These are phyloP conservation scores for Dipteronia sinensis DNA, from an alignment of 345 rosid species.

Conservation along the genomic window DNA sequence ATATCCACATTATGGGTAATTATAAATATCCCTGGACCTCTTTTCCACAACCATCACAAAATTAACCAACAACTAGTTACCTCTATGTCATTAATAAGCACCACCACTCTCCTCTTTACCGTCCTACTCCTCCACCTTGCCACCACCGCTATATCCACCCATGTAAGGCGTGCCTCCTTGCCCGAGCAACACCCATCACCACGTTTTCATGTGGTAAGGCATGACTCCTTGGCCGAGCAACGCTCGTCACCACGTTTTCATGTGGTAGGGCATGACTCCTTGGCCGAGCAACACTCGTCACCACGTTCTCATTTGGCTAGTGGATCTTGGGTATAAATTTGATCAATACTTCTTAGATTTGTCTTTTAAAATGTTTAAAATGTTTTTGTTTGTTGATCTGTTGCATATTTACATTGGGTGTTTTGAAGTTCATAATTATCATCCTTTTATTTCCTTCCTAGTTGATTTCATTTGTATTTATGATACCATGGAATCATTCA, in stretches of 20 bases:
- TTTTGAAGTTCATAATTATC: background rate
- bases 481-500: background rate
- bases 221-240: background rate
- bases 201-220: background rate
- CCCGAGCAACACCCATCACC: background rate
- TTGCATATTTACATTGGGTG: background rate
- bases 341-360: background rate
- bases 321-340: background rate
- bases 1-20: background rate
- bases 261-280: background rate
- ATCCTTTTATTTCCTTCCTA: too few relatives aligned
- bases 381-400: background rate
- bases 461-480: too few relatives aligned
- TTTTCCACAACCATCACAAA: background rate
- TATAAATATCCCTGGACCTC: background rate
- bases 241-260: background rate
- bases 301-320: background rate
- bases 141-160: background rate
- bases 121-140: background rate
- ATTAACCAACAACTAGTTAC: background rate
- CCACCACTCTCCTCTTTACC: conserved; percentile 1
- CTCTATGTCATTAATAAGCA: background rate
- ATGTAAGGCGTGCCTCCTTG: background rate
- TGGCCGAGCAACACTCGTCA: background rate
- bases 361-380: too few relatives aligned